Evolutionary conservation across 805 yeast species (phyloP), one percentile per base, ranked within the genome.

Genomic region (Maudiozyma serrabonitensis): DNA sequence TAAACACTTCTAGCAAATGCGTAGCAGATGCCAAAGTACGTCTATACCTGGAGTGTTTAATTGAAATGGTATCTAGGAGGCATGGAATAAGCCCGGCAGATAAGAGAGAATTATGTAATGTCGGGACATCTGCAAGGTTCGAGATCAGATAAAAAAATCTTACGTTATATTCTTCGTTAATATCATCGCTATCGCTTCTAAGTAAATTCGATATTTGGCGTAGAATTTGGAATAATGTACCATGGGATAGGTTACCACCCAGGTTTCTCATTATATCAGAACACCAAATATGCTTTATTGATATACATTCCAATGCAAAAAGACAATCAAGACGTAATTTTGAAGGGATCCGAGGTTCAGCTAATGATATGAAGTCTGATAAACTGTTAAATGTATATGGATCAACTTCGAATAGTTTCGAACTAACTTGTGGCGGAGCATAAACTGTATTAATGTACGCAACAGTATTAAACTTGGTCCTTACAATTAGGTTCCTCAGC

Each of bases 241-340:
- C 97, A 65, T 90, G 96, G 52, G 82, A 80, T 39, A 90, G 88
- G 62, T 87, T 87, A 9, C 93, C 96, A 19, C 93, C 87, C 54
- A 89, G 64, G 12, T 86, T 81, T 50, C 88, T 75, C 47, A 89
- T 73, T 21, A 90, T 73, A 55, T 89, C 96, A 46, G 82, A 73
- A 16, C 90, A 82, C 78, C 89, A 84, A 4, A 75, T 75, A 44
- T 80, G 79, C 58, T 80, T 81, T 19, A 76, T 70, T 1, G 95
- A 76, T 6, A 87, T 78, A 53, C 82, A 78, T 53, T 84, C 85
- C 47, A 90, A 70, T 0, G 90, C 77, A 52, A 80, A 78, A 46
- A 82, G 63, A 1, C 91, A 86, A 41, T 81, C 75, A 41, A 75
- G 66, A 51, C 82, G 75, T 2, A 86, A 71, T 1, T 73, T 76